Base-by-base conservation (phyloP, 2,329 filamentous ascomycete genomes). In the Daldinia sp. region DNA sequence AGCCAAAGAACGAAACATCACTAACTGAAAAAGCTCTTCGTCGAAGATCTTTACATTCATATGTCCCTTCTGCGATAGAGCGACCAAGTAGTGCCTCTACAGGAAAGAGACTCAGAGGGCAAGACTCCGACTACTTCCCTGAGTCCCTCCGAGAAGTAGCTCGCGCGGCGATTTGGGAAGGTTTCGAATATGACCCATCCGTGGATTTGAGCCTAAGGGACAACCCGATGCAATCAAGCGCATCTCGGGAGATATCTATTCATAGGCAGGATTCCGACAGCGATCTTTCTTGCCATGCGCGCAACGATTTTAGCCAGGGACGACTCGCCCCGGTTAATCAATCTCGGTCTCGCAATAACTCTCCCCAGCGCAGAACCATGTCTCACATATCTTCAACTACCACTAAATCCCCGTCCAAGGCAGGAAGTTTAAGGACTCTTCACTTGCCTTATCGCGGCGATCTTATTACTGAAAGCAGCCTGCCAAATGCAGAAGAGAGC, bases 41-140 rank as follows among this genome's bases (percentile, higher is more conserved):
- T 32, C 72, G 71, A 13, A 69, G 64, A 35, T 75, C 73, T 2
- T 58, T 73, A 41, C 69, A 70, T 64, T 72, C 72, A 39, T 70
- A 67, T 49, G 8, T 67, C 4, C 51, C 62, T 11, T 52, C 63
- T 21, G 58, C 70, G n/a, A 30, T 34, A 6, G 62, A 62, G n/a
- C 39, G 48, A 35, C 49, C 50, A 25, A 61, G 41, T 15, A 67
- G 64, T 39, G 55, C 66, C 1, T 67, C 70, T 9, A 37, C 15
- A 5, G 49, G 32, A 27, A 62, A 49, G 32, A 61, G 32, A 34
- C 30, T 19, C 1, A 54, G 64, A 41, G 64, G 61, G 19, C 61
- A 47, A 37, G 70, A 67, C 3, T n/a, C 41, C 10, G 29, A 60
- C 34, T 29, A 58, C 27, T 72, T 73, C 15, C 70, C 73, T 1